These are phyloP conservation scores for Aspergillus tamarii DNA, from an alignment of 2,329 filamentous ascomycete genomes.

Conservation along the genomic window DNA sequence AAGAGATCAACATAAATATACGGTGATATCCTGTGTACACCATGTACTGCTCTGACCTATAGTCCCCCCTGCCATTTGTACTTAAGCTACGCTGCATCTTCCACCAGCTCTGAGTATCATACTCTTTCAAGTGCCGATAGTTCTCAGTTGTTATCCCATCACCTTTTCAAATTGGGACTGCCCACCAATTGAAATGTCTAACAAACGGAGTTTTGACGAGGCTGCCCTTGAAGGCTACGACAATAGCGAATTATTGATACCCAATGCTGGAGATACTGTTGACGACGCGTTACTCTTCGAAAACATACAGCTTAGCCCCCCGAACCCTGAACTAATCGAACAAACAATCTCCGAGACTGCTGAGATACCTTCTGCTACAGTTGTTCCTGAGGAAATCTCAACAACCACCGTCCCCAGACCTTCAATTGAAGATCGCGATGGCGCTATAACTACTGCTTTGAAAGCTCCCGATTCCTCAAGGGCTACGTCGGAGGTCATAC, in stretches of 20 bases:
- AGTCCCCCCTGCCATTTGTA: not conserved
- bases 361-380: not conserved
- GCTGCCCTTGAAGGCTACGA: not conserved
- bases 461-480: not conserved
- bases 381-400: not conserved
- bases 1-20: not conserved
- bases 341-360: not conserved
- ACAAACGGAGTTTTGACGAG: not conserved
- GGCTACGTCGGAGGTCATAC: not conserved
- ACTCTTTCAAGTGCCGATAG: not conserved
- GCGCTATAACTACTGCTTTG: not conserved
- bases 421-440: not conserved
- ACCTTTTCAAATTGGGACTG: not conserved
- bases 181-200: not conserved
- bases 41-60: not conserved
- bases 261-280: not conserved
- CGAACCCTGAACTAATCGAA: not conserved
- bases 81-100: not conserved
- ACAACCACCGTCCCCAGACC: not conserved
- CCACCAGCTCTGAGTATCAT: not conserved
- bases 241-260: not conserved
- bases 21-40: not conserved
- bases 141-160: not conserved
- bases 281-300: not conserved
- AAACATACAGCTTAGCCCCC: not conserved